phyloP scores from a whole-genome alignment of 2,329 filamentous ascomycete species.

The Gaeumannomyces sp. region DNA sequence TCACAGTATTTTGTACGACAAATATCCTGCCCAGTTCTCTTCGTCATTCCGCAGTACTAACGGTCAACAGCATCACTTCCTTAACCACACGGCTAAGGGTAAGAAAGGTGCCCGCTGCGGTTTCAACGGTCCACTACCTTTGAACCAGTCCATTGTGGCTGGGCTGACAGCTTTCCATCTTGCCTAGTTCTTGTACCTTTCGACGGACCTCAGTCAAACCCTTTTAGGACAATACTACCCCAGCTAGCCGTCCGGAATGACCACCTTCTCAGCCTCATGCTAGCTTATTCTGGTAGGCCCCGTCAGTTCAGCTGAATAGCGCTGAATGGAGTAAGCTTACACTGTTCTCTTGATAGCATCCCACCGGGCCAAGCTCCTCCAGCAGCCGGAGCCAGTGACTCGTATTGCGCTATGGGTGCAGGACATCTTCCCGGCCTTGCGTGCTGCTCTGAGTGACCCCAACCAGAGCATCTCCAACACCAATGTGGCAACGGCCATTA shows the following conservation, averaged over 20 bases:
- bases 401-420: conserved; percentile 77
- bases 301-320: not conserved
- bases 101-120: not conserved
- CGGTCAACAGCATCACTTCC: conserved; percentile 45
- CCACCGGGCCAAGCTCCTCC: conserved; percentile 68
- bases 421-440: conserved; percentile 68
- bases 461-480: conserved; percentile 61
- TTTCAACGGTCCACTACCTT: no score
- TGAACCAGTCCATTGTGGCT: no score
- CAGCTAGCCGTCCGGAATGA: conserved; percentile 62
- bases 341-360: conserved; percentile 45
- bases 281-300: conserved; percentile 61
- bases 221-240: conserved; percentile 43
- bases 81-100: conserved; percentile 66
- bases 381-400: conserved; percentile 66
- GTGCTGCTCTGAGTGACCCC: conserved; percentile 57
- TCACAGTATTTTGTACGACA: conserved; percentile 35
- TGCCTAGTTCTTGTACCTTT: conserved; percentile 40
- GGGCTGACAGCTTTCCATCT: not conserved
- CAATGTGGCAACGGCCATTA: conserved; percentile 74
- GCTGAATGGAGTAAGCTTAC: not conserved
- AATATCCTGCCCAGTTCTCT: not conserved
- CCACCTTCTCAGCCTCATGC: conserved; percentile 68
- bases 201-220: conserved; percentile 46
- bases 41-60: not conserved